phyloP scores from a whole-genome alignment of 176 grass and related monocot species.

The Aegilops tauschii region DNA sequence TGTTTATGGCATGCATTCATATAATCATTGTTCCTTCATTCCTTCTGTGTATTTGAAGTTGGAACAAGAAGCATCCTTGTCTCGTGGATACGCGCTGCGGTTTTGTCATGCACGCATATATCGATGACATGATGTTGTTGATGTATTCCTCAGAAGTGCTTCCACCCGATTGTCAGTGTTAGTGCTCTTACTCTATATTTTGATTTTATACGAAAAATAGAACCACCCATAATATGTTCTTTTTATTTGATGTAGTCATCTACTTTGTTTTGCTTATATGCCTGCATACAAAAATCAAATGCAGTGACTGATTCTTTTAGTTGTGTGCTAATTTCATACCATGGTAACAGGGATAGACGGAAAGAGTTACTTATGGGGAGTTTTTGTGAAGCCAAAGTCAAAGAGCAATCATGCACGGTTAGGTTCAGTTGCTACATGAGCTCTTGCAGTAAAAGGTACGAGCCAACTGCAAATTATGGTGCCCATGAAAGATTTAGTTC shows the following conservation, averaged over 20 bases:
- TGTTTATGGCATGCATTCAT: neutral
- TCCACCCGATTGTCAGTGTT: slow-evolving; percentile 36
- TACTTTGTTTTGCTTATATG: neutral
- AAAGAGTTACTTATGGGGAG: slow-evolving; percentile 21
- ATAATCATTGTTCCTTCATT: neutral
- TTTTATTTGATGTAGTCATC: neutral
- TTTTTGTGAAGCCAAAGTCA: slow-evolving; percentile 12
- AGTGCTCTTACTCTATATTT: slow-evolving; percentile 12
- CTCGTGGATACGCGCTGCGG: neutral
- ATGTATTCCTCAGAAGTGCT: slow-evolving; percentile 45
- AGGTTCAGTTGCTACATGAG: neutral
- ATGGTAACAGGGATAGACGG: slow-evolving; percentile 26
- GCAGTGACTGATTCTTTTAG: neutral
- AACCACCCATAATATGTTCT: neutral
- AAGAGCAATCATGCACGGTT: neutral
- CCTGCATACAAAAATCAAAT: neutral
- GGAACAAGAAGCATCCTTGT: neutral
- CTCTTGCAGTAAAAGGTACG: neutral
- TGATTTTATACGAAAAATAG: neutral
- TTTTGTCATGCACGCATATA: slow-evolving; percentile 41
- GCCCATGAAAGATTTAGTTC: neutral
- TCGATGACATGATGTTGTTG: slow-evolving; percentile 28
- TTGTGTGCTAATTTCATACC: neutral
- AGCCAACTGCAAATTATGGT: neutral
- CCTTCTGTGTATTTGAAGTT: neutral